Evolutionary conservation across 345 rosid species (phyloP).

Genomic region (Ceriops decandra): DNA sequence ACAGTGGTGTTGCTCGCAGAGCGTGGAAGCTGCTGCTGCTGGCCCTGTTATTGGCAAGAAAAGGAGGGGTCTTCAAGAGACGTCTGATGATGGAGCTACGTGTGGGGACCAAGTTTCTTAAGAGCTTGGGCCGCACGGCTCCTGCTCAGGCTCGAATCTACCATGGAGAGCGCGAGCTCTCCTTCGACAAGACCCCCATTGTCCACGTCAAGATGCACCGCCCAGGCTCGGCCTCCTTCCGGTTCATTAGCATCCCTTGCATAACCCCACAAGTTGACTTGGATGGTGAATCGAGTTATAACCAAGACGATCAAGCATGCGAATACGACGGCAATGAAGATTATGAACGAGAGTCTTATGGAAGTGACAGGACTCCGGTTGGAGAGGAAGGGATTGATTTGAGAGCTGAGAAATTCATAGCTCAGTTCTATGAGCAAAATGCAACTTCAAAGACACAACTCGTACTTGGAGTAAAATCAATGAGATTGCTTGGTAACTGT

Average conservation of each 20-base stretch:
- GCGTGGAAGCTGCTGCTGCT: slow-evolving; percentile 58
- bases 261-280: slow-evolving; percentile 47
- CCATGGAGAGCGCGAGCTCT: slow-evolving; percentile 67
- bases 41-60: slow-evolving; percentile 66
- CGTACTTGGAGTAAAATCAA: slow-evolving; percentile 9
- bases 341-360: background rate
- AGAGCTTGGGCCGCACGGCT: slow-evolving; percentile 30
- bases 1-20: slow-evolving; percentile 16
- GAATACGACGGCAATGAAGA: background rate
- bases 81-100: slow-evolving; percentile 48
- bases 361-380: slow-evolving; percentile 11
- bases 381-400: slow-evolving; percentile 71
- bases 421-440: slow-evolving; percentile 63
- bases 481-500: background rate
- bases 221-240: slow-evolving; percentile 56
- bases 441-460: slow-evolving; percentile 79
- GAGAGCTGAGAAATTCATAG: slow-evolving; percentile 86
- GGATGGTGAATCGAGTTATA: slow-evolving; percentile 15
- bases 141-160: slow-evolving; percentile 22
- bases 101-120: slow-evolving; percentile 49
- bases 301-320: slow-evolving; percentile 5
- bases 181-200: slow-evolving; percentile 82
- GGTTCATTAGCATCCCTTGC: slow-evolving; percentile 70
- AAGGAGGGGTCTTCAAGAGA: slow-evolving; percentile 61
- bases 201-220: slow-evolving; percentile 62